Base-by-base conservation (phyloP, 495 filamentous ascomycete species). In the Glarea lozoyensis region DNA sequence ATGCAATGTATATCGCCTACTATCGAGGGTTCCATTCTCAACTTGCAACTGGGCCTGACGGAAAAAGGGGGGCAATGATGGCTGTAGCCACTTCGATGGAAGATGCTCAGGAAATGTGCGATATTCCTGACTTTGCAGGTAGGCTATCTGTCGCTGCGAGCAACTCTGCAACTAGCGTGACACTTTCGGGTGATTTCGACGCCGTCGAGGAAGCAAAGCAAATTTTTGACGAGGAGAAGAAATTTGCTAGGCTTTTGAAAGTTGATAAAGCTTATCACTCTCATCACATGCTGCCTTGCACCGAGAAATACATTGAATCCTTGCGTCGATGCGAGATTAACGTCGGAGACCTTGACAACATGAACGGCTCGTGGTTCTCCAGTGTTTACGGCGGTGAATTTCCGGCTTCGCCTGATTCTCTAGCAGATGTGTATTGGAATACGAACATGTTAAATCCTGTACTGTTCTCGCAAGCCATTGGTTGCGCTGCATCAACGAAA, bases 231-330 rank as follows among this genome's bases (percentile, higher is more conserved):
- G 67, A 67, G 0, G 58, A 72, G 17, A 42, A 53, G 0, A 69
- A 58, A 19, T 75, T 75, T 45, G 53, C 55, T 0, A 37, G 72
- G 5, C 10, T 41, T 0, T 43, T 76, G 3, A 56, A 55, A n/a
- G 73, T 76, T 0, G 67, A 72, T 22, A 70, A 63, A 0, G 80
- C 80, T 0, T 84, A 84, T 44, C 81, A 83, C 53, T 78, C 75
- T 0, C 67, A 66, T 2, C 76, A 75, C 43, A 82, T 84, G 78
- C 21, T 52, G 0, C 34, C 18, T 10, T 51, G 70, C 19, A 15
- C 44, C 1, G n/a, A 11, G 4, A 6, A 6, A 13, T 34, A 34
- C n/a, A 6, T 13, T n/a, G n/a, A n/a, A n/a, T n/a, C n/a, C n/a
- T n/a, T n/a, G n/a, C n/a, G n/a, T n/a, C n/a, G n/a, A n/a, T n/a